Conservation (phyloP, 1,139 yeast species). For the Yamadazyma mexicana region DNA sequence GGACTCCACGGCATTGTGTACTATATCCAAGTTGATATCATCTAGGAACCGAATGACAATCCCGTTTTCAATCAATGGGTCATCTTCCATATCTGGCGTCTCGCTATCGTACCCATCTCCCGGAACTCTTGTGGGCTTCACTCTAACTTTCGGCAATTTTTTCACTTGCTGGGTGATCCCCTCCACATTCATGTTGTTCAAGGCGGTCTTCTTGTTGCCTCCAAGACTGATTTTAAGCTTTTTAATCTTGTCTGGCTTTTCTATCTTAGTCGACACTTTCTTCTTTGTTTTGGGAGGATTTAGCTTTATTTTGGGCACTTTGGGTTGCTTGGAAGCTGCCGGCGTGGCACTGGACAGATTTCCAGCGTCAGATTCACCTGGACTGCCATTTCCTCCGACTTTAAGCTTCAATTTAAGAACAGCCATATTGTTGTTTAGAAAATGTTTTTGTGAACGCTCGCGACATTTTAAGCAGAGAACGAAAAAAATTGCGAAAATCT, state of each 20-base stretch:
- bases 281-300: conserved; percentile 27
- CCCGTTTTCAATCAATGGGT: conserved; percentile 88
- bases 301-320: conserved; percentile 10
- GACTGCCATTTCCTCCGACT: conserved; percentile 18
- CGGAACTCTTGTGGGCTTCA: conserved; percentile 81
- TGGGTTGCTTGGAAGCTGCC: neutral
- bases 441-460: neutral
- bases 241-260: conserved; percentile 19
- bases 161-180: conserved; percentile 14
- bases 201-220: conserved; percentile 15
- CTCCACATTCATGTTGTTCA: conserved; percentile 13
- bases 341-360: conserved; percentile 6
- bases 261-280: conserved; percentile 6
- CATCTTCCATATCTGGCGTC: conserved; percentile 94
- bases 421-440: neutral
- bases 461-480: neutral
- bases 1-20: conserved; percentile 76
- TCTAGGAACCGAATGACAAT: conserved; percentile 76
- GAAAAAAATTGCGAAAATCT: neutral
- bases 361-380: neutral
- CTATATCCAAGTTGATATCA: conserved; percentile 73
- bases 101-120: conserved; percentile 98
- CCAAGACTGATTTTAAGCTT: conserved; percentile 24
- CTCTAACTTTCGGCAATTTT: conserved; percentile 62
- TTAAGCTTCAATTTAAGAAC: conserved; percentile 25